phyloP scores from a whole-genome alignment of 768 basidiomycete genomes.

The Pholiota molesta region DNA sequence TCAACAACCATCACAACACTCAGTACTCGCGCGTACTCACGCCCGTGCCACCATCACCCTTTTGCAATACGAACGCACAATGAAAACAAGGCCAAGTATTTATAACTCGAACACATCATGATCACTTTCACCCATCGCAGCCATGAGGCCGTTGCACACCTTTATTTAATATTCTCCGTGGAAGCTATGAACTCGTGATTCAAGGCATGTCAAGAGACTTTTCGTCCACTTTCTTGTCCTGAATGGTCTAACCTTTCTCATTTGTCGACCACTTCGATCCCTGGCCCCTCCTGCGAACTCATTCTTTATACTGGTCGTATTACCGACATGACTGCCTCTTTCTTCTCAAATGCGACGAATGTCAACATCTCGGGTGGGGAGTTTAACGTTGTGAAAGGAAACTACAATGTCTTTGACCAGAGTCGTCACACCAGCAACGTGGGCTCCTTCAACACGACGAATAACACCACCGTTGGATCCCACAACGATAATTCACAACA shows the following conservation, averaged over 20 bases:
- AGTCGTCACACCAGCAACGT: slow-evolving; percentile 17
- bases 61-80: neutral
- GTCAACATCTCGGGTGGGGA: slow-evolving; percentile 19
- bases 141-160: neutral
- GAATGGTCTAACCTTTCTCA: too few species aligned
- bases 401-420: slow-evolving; percentile 11
- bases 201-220: too few species aligned
- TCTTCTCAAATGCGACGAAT: slow-evolving; percentile 17
- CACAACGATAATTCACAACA: slow-evolving; percentile 15
- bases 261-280: too few species aligned
- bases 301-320: too few species aligned
- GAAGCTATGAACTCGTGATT: neutral
- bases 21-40: too few species aligned
- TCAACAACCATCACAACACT: too few species aligned
- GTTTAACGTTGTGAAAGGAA: slow-evolving; percentile 17
- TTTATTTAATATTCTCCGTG: too few species aligned
- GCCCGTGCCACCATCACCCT: too few species aligned
- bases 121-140: neutral
- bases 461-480: slow-evolving; percentile 4
- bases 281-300: too few species aligned
- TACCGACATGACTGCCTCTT: slow-evolving; percentile 2
- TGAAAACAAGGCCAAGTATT: neutral
- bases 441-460: slow-evolving; percentile 19
- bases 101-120: neutral
- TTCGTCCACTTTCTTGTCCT: too few species aligned